Conservation (phyloP, 805 yeast species). For the Schwanniomyces vanrijiae region DNA sequence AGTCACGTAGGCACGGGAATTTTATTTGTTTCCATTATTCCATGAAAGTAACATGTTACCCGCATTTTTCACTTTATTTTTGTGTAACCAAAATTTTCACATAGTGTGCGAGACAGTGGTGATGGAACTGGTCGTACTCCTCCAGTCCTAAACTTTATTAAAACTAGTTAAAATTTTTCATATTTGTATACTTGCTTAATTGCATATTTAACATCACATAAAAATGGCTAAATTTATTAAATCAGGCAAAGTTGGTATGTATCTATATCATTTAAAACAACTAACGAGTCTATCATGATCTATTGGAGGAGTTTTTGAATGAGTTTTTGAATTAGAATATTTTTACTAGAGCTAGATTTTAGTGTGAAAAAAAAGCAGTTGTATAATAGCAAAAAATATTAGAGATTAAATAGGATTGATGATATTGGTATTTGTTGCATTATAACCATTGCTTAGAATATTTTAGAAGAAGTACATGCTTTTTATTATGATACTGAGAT, state of each 20-base stretch:
- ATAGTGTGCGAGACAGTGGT: conserved; percentile 3
- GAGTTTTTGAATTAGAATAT: neutral
- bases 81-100: conserved; percentile 9
- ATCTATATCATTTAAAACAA: conserved; percentile 11
- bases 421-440: too few species aligned
- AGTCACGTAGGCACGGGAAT: conserved; percentile 6
- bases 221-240: conserved; percentile 98
- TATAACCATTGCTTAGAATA: too few species aligned
- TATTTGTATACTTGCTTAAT: neutral
- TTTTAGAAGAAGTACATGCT: too few species aligned
- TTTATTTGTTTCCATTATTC: neutral
- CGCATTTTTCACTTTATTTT: conserved; percentile 4
- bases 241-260: conserved; percentile 99
- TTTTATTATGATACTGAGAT: too few species aligned
- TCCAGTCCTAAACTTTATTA: conserved; percentile 1
- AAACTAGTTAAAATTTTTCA: conserved; percentile 7
- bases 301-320: neutral
- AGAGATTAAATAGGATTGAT: neutral
- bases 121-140: conserved; percentile 2
- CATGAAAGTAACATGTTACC: conserved; percentile 4
- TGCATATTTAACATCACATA: conserved; percentile 26
- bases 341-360: neutral
- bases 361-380: neutral
- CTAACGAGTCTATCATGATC: neutral
- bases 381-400: neutral